Conservation (phyloP, 441 rosid species). For the Omphalea diandra region DNA sequence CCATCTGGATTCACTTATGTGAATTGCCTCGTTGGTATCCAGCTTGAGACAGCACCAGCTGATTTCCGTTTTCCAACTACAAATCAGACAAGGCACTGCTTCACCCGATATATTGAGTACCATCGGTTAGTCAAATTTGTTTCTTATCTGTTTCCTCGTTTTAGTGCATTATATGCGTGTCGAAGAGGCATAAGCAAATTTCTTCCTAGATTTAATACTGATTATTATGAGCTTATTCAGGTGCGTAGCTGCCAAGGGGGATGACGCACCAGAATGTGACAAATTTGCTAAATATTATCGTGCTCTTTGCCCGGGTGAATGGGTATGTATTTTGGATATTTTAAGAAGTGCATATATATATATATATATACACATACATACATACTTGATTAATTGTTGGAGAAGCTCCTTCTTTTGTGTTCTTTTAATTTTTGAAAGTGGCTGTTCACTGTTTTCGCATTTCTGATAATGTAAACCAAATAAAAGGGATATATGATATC, state of each 20-base stretch:
- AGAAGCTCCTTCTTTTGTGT: background rate
- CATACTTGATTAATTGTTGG: background rate
- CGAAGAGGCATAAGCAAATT: too few species aligned
- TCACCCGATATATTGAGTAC: slow-evolving; percentile 84
- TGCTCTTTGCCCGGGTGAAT: slow-evolving; percentile 93
- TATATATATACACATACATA: too few species aligned
- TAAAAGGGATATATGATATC: background rate
- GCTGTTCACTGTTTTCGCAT: background rate
- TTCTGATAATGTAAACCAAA: background rate
- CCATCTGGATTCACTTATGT: slow-evolving; percentile 23
- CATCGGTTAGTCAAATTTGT: slow-evolving; percentile 57
- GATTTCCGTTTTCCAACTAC: slow-evolving; percentile 97
- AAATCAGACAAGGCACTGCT: slow-evolving; percentile 94
- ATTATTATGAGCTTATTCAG: slow-evolving; percentile 36
- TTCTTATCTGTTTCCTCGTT: background rate
- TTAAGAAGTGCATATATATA: background rate
- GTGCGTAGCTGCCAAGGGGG: slow-evolving; percentile 92
- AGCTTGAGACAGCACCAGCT: slow-evolving; percentile 98
- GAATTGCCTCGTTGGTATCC: slow-evolving; percentile 24
- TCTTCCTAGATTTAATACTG: background rate
- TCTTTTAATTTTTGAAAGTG: background rate
- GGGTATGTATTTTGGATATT: slow-evolving; percentile 55
- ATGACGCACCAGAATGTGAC: slow-evolving; percentile 84
- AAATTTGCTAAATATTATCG: slow-evolving; percentile 94
- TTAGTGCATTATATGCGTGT: background rate